Evolutionary conservation across 2,329 filamentous ascomycete genomes (phyloP), one percentile per base, ranked within the genome.

Genomic region (Phoma sp.): DNA sequence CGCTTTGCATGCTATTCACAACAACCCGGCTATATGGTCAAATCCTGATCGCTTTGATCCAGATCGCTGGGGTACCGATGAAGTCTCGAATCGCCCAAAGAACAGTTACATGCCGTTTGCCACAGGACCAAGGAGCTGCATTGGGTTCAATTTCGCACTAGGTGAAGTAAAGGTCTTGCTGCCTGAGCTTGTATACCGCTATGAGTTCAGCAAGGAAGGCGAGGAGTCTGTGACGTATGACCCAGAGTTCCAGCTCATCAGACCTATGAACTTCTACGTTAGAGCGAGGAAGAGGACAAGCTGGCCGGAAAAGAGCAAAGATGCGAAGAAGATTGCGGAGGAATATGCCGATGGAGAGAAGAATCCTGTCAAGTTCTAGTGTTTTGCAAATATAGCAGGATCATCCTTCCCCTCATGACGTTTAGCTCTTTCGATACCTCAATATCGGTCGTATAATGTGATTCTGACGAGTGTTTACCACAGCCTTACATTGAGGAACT

Each of bases 81-180:
- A 51, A 13, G 55, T 57, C 32, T 63, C 61, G 54, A 59, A 61
- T 44, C 54, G 62, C 18, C 63, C 63, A 39, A 77, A 78, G 27
- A 79, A 77, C 1, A 73, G 80, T 0, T 88, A 87, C 60, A 75
- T 83, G 3, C 86, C 86, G 0, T 88, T 88, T 57, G 84, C 81
- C 0, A 74, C 79, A 0, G 86, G 86, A 0, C 80, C 77, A 0
- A 75, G 86, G 1, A 80, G 80, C 72, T 88, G 86, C 57, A 83
- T 88, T 51, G 86, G 85, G 0, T 87, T 86, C 78, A 87, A 86
- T 70, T 86, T 87, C 67, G 85, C 84, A 0, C 72, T 87, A 5
- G 79, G 81, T 54, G 84, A 88, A 68, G 77, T 86, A 53, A 86
- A 86, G 73, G 76, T 86, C 3, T 80, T 85, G 60, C 35, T 88